Evolutionary conservation across 1,284 basidiomycete genomes (phyloP).

Genomic region (Puccinia brachypodii): DNA sequence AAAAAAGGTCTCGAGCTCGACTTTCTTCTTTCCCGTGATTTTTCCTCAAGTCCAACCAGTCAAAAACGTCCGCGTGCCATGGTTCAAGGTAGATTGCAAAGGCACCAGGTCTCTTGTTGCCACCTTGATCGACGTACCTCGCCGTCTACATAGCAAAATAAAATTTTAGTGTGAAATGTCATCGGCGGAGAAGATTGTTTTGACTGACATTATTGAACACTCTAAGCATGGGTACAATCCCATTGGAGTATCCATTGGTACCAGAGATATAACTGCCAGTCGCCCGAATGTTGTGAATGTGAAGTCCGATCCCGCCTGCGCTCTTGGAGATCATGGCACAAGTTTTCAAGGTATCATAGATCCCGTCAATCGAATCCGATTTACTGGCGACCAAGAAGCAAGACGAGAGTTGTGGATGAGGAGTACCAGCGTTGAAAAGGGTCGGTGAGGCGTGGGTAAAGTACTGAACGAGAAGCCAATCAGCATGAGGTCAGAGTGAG

Average conservation of each 20-base stretch:
- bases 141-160: constrained; percentile 64
- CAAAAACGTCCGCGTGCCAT: constrained; percentile 97
- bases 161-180: not conserved
- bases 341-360: constrained; percentile 97
- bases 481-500: not conserved
- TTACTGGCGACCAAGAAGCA: constrained; percentile 99
- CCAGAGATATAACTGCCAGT: constrained; percentile 90
- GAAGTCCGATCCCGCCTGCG: constrained; percentile 94
- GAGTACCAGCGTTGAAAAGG: constrained; percentile 97
- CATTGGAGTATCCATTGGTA: constrained; percentile 97
- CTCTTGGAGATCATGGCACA: constrained; percentile 99
- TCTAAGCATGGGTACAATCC: constrained; percentile 98
- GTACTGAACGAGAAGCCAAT: constrained; percentile 50
- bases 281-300: constrained; percentile 94
- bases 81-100: constrained; percentile 98
- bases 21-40: constrained; percentile 99
- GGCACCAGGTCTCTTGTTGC: constrained; percentile 98
- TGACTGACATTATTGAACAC: constrained; percentile 75
- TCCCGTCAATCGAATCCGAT: constrained; percentile 98
- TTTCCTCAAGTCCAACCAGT: constrained; percentile 96
- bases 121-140: constrained; percentile 98
- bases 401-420: constrained; percentile 88
- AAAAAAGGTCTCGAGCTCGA: constrained; percentile 95
- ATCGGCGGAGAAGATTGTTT: constrained; percentile 7
- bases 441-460: constrained; percentile 99